Percentiles rank a stretch among this genome's conserved stretches.
phyloP scores from a whole-genome alignment of 2,329 filamentous ascomycete species.

The Periconia sp. region DNA sequence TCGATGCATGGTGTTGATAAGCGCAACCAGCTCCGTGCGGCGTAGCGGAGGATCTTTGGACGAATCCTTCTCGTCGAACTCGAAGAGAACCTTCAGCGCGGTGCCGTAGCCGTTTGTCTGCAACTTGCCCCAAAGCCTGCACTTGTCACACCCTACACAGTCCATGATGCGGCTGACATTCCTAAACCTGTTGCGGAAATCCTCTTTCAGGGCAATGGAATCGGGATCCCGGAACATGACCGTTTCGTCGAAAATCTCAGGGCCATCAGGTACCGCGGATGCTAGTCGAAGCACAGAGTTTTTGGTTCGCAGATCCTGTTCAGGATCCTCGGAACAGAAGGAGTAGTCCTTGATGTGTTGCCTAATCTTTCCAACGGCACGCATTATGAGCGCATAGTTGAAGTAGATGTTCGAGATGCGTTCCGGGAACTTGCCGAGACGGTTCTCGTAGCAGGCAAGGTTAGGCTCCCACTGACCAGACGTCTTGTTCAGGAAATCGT shows the following conservation, averaged over 20 bases:
- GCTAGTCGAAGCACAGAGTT: conserved; percentile 81
- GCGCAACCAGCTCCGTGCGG: conserved; percentile 88
- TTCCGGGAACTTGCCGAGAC: conserved; percentile 85
- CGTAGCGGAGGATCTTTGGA: conserved; percentile 74
- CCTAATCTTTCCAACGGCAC: conserved; percentile 88
- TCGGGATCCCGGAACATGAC: conserved; percentile 84
- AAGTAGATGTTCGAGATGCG: conserved; percentile 98
- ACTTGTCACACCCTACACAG: conserved; percentile 98
- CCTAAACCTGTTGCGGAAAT: conserved; percentile 95
- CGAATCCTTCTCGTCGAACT: conserved; percentile 75
- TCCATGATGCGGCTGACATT: conserved; percentile 98
- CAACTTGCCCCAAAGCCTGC: conserved; percentile 95
- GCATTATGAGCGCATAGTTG: conserved; percentile 95
- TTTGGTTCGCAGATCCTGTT: conserved; percentile 80
- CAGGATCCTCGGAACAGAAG: conserved; percentile 86
- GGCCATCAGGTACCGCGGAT: conserved; percentile 67
- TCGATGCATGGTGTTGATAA: conserved; percentile 92
- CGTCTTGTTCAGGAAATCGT: conserved; percentile 93
- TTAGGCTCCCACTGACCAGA: conserved; percentile 95
- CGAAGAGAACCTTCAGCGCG: conserved; percentile 93
- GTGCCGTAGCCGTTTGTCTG: conserved; percentile 95
- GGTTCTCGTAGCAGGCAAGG: conserved; percentile 81
- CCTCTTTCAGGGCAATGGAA: conserved; percentile 85
- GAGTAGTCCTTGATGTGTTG: conserved; percentile 83
- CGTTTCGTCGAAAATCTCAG: conserved; percentile 89